A percentile compares a stretch with the other conserved stretches of the same genome.
phyloP scores from a whole-genome alignment of 2,329 filamentous ascomycete genomes.

The Neopestalotiopsis sp. region DNA sequence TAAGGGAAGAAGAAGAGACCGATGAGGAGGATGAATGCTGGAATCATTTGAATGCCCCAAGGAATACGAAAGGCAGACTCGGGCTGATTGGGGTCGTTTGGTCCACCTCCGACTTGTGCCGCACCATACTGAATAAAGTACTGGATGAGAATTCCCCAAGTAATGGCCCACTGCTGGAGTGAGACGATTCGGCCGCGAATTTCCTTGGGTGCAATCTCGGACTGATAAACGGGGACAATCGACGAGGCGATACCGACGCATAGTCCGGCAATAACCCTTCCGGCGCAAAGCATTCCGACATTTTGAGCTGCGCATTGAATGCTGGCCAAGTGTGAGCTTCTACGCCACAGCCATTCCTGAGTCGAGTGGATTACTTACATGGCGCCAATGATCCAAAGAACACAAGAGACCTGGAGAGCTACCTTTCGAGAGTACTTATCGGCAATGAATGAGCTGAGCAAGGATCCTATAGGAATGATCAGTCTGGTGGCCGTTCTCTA shows the following conservation, averaged over 20 bases:
- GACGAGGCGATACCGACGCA: conserved; percentile 77
- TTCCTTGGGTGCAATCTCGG: conserved; percentile 66
- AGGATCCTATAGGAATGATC: conserved; percentile 42
- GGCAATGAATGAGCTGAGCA: conserved; percentile 55
- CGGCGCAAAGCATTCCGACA: conserved; percentile 73
- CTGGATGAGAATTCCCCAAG: conserved; percentile 71
- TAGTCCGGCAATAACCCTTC: conserved; percentile 73
- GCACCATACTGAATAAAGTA: conserved; percentile 71
- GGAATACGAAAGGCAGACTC: conserved; percentile 63
- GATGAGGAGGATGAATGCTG: conserved; percentile 56
- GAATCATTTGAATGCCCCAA: conserved; percentile 65
- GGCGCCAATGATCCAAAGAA: conserved; percentile 56
- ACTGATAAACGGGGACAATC: conserved; percentile 72
- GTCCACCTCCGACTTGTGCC: conserved; percentile 57
- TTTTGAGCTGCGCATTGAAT: conserved; percentile 68
- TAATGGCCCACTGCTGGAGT: conserved; percentile 74
- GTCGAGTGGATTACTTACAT: conserved; percentile 30
- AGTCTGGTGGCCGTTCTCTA: no score
- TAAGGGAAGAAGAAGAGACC: conserved; percentile 66
- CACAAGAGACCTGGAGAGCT: conserved; percentile 53
- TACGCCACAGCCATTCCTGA: neutral
- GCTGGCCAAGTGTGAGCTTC: conserved; percentile 19
- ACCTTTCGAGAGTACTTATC: conserved; percentile 55
- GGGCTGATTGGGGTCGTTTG: conserved; percentile 54
- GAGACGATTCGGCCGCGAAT: conserved; percentile 66